Base-by-base conservation (phyloP, 495 filamentous ascomycete genomes). In the Chaetomium cochliodes region DNA sequence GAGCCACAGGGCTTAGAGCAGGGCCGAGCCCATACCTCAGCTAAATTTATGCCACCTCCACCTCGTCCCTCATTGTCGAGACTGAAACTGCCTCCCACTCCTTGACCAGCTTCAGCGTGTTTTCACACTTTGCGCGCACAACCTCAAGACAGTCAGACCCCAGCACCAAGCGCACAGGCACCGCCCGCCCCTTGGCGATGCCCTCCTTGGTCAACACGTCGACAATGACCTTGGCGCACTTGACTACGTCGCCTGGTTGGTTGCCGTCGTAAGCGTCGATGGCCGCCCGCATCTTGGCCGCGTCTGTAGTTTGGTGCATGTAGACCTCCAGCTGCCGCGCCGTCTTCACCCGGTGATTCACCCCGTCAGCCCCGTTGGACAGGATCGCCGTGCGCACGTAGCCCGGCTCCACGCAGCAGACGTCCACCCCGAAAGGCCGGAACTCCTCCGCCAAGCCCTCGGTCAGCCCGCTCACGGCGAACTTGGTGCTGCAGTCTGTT, bases 341-440 rank as follows among this genome's bases (percentile, higher is more conserved):
- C 50, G 77, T 75, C 53, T 58, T 57, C 13, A 66, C 23, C 23
- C 76, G 47, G 50, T 76, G 73, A 22, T 72, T 70, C 1, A 63
- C 67, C 8, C 65, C 67, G 11, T 6, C n/a, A n/a, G 28, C n/a
- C 7, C 64, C 67, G 55, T 4, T 39, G 58, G 9, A 47, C 20
- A 74, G 69, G 53, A 79, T 74, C 15, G 66, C 71, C 4, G 77
- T 80, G 26, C 77, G 69, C 58, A 77, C 77, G 68, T 74, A 78
- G 0, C 83, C 82, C 20, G 82, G 83, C 73, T 85, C 83, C 37
- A 86, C 67, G 7, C 74, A 62, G 7, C 75, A 73, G 15, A 70
- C 79, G 2, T 78, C 70, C 56, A 86, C 79, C 3, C 76, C 75
- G 39, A 85, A 77, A 12, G 76, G 72, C 39, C 65, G 68, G 18